Evolutionary conservation across 2,329 filamentous ascomycete species (phyloP).

Genomic region (Hypoxylon sp.): DNA sequence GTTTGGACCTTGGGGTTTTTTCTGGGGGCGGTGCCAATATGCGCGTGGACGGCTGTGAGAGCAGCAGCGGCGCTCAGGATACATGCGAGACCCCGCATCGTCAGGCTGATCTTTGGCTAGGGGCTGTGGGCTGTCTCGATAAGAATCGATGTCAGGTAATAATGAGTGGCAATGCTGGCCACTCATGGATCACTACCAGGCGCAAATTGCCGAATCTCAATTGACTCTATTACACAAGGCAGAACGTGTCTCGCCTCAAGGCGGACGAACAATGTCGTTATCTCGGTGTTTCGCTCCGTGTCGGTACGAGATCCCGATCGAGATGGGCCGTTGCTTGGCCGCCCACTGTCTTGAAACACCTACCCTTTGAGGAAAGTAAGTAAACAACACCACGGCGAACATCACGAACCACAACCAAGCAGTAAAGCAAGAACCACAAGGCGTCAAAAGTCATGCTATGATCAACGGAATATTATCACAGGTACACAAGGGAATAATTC

Average conservation of each 20-base stretch:
- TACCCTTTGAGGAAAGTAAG: slow-evolving; percentile 32
- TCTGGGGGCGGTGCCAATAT: slow-evolving; percentile 22
- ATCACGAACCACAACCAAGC: too few species aligned
- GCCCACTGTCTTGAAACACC: slow-evolving; percentile 2
- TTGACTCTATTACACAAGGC: background rate
- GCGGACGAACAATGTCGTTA: slow-evolving; percentile 5
- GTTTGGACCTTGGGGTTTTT: slow-evolving; percentile 52
- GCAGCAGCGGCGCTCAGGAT: slow-evolving; percentile 18
- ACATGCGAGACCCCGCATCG: slow-evolving; percentile 32
- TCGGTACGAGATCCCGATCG: slow-evolving; percentile 28
- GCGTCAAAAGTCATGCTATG: too few species aligned
- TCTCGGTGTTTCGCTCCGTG: slow-evolving; percentile 9
- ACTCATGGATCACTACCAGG: too few species aligned
- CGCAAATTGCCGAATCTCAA: background rate
- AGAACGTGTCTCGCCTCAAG: background rate
- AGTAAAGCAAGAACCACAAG: too few species aligned
- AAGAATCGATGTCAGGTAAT: background rate
- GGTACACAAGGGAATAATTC: background rate
- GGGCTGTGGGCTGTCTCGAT: background rate
- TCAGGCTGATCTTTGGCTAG: background rate
- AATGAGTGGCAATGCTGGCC: background rate
- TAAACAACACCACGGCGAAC: background rate
- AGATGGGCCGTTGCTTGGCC: slow-evolving; percentile 32
- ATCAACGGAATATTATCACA: background rate
- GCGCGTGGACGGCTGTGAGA: slow-evolving; percentile 5